These are phyloP conservation scores for Groenewaldozyma tartarivorans DNA, from an alignment of 805 yeast genomes.

Conservation along the genomic window DNA sequence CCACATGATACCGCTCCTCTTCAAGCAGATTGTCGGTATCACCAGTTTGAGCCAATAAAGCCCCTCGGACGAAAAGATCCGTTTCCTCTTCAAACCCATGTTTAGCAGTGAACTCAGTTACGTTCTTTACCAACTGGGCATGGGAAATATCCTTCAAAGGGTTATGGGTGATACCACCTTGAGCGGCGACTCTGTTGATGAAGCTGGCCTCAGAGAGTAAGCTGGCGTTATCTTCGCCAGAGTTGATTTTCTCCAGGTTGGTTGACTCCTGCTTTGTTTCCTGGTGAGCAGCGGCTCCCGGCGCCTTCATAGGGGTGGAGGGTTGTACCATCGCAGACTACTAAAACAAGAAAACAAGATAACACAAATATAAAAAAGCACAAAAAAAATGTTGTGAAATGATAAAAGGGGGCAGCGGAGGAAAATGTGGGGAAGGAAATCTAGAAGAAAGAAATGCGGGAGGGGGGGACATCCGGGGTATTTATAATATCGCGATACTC, in stretches of 20 bases:
- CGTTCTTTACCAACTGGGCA: constrained; percentile 13
- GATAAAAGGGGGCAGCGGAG: no score
- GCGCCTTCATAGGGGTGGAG: constrained; percentile 16
- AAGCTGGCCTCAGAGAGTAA: constrained; percentile 3
- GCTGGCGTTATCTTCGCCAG: constrained; percentile 1
- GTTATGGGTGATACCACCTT: constrained; percentile 18
- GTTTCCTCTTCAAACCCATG: constrained; percentile 22
- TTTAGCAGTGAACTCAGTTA: constrained; percentile 16
- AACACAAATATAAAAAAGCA: no score
- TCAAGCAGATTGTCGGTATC: constrained; percentile 30
- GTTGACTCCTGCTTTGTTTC: constrained; percentile 7
- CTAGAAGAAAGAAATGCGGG: no score
- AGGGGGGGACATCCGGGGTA: no score
- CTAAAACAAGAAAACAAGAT: no score
- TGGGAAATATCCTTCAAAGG: constrained; percentile 16
- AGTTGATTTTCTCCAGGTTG: constrained; percentile 3
- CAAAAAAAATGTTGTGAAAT: no score
- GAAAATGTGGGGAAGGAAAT: no score
- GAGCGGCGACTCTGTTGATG: constrained; percentile 12
- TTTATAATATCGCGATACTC: no score
- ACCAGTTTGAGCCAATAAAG: constrained; percentile 46
- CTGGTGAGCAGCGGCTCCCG: constrained; percentile 11
- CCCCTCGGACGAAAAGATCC: constrained; percentile 34
- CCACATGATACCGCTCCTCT: constrained; percentile 27
- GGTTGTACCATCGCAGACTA: no score